A percentile compares a stretch with the other conserved stretches of the same genome.
These are phyloP conservation scores for Colletotrichum horii DNA, from an alignment of 2,329 filamentous ascomycete species.

Conservation along the genomic window DNA sequence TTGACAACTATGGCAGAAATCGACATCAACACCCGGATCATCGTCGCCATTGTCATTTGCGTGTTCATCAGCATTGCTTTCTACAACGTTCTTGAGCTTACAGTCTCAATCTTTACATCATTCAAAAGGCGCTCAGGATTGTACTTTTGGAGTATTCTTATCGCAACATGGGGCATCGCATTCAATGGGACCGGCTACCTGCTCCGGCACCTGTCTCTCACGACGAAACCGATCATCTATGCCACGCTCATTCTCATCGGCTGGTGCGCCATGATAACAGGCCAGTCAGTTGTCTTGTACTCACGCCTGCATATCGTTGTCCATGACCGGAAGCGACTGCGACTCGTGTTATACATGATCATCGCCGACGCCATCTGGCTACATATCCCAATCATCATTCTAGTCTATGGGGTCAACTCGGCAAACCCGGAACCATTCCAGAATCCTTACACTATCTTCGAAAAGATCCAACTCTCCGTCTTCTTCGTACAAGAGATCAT, in stretches of 20 bases:
- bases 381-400: conserved; percentile 58
- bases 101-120: conserved; percentile 38
- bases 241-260: conserved; percentile 47
- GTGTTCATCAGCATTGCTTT: conserved; percentile 36
- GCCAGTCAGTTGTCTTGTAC: conserved; percentile 65
- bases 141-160: conserved; percentile 45
- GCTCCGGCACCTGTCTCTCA: conserved; percentile 48
- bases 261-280: conserved; percentile 59
- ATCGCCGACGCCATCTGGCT: conserved; percentile 56
- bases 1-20: not conserved
- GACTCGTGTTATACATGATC: conserved; percentile 60
- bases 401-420: conserved; percentile 58
- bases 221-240: conserved; percentile 31
- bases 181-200: conserved; percentile 50
- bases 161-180: conserved; percentile 38
- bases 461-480: conserved; percentile 33
- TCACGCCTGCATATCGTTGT: conserved; percentile 65
- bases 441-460: conserved; percentile 49
- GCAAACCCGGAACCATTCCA: conserved; percentile 35
- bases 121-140: conserved; percentile 39
- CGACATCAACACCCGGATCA: not conserved
- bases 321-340: conserved; percentile 51
- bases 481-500: conserved; percentile 32
- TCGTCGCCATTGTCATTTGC: conserved; percentile 5
- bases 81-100: conserved; percentile 42